These are phyloP conservation scores for Backusella mclennaniae DNA, from an alignment of 192 early-diverging fungal species.

Conservation along the genomic window DNA sequence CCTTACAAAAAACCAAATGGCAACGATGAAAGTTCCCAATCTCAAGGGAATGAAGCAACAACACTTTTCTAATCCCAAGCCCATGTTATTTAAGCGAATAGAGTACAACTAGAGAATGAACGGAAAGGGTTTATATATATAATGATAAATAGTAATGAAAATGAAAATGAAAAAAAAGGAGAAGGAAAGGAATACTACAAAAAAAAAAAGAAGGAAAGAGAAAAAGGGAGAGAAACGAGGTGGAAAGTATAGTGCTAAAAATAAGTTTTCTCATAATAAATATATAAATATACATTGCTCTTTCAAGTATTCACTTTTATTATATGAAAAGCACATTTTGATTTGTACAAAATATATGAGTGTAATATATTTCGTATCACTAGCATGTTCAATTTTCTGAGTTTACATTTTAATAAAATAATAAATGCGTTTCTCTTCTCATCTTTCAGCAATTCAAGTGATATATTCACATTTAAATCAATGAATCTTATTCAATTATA, in stretches of 20 bases:
- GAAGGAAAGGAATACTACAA: slow-evolving; percentile 5
- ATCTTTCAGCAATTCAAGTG: background rate
- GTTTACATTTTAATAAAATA: background rate
- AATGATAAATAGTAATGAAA: background rate
- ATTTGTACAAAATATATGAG: background rate
- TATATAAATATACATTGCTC: too few relatives aligned
- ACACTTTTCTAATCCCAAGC: slow-evolving; percentile 34
- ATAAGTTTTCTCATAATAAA: background rate
- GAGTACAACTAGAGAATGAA: background rate
- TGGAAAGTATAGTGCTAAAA: background rate
- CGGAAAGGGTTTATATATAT: background rate
- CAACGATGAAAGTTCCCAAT: slow-evolving; percentile 38
- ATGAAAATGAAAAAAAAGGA: background rate
- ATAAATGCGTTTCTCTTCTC: background rate
- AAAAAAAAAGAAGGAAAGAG: slow-evolving; percentile 5
- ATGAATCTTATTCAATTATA: too few relatives aligned
- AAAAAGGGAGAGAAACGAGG: slow-evolving; percentile 14
- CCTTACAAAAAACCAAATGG: slow-evolving; percentile 37
- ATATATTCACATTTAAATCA: too few relatives aligned
- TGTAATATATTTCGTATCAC: slow-evolving; percentile 1
- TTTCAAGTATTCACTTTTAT: background rate
- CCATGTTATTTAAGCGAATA: slow-evolving; percentile 6
- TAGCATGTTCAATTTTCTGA: background rate
- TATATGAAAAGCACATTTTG: background rate
- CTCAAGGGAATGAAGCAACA: slow-evolving; percentile 40